Conservation (phyloP, 2,329 filamentous ascomycete genomes). For the Onygena corvina region DNA sequence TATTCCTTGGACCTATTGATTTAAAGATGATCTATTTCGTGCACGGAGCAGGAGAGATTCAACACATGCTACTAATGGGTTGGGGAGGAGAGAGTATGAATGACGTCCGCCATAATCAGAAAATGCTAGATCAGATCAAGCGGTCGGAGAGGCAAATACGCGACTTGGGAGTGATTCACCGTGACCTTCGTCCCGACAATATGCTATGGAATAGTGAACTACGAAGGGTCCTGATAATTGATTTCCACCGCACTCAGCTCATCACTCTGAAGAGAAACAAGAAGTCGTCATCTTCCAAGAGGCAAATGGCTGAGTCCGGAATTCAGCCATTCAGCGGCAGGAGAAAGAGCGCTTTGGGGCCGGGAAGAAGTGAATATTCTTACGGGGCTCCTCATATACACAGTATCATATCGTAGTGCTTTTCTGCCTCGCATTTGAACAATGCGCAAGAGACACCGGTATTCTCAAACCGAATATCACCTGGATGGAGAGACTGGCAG, state of each 20-base stretch:
- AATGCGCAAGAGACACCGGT: too few species aligned
- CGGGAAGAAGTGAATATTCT: too few species aligned
- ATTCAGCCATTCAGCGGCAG: too few species aligned
- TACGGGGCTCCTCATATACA: too few species aligned
- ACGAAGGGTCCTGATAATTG: slow-evolving; percentile 15
- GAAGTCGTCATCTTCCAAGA: too few species aligned
- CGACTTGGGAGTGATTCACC: slow-evolving; percentile 16
- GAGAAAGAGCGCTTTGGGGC: too few species aligned
- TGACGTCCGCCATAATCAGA: background rate
- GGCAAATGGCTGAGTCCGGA: too few species aligned
- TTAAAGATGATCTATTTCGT: slow-evolving; percentile 21
- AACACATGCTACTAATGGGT: slow-evolving; percentile 10
- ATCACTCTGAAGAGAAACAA: too few species aligned
- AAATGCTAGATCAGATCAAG: slow-evolving; percentile 8
- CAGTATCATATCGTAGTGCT: too few species aligned
- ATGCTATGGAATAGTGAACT: slow-evolving; percentile 20
- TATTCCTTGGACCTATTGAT: slow-evolving; percentile 22
- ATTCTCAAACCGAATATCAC: too few species aligned
- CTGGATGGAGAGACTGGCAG: too few species aligned
- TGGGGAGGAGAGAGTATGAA: slow-evolving; percentile 2
- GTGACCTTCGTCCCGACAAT: slow-evolving; percentile 17
- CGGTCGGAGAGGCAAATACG: slow-evolving; percentile 13
- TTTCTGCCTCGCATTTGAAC: too few species aligned
- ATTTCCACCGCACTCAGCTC: slow-evolving; percentile 18
- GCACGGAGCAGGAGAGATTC: slow-evolving; percentile 17